These are phyloP conservation scores for Nectriaceae sp. DNA, from an alignment of 2,329 filamentous ascomycete species.

Conservation along the genomic window DNA sequence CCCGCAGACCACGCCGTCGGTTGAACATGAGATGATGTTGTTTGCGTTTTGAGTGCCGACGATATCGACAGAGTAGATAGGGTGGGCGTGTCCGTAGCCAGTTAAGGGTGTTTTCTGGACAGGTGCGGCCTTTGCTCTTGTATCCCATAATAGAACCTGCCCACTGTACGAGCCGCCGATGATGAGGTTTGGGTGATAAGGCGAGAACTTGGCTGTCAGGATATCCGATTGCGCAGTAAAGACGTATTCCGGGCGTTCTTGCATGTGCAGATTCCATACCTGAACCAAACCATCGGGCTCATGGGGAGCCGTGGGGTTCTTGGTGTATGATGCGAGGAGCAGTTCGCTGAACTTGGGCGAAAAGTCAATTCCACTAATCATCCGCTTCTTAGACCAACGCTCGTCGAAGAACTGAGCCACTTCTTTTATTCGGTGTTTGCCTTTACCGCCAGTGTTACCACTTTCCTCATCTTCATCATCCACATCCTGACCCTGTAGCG, in stretches of 20 bases:
- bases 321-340: slow-evolving; percentile 92
- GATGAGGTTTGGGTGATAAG: slow-evolving; percentile 95
- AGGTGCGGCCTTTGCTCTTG: slow-evolving; percentile 81
- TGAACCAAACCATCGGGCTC: slow-evolving; percentile 92
- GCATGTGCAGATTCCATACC: slow-evolving; percentile 95
- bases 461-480: slow-evolving; percentile 82
- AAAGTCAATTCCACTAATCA: slow-evolving; percentile 94
- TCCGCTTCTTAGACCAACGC: slow-evolving; percentile 94
- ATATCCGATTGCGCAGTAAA: slow-evolving; percentile 97
- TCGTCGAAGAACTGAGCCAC: slow-evolving; percentile 93
- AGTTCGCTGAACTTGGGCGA: slow-evolving; percentile 95
- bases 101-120: slow-evolving; percentile 96
- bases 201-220: slow-evolving; percentile 94
- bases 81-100: slow-evolving; percentile 92
- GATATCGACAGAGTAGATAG: slow-evolving; percentile 92
- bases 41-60: slow-evolving; percentile 98
- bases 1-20: slow-evolving; percentile 92
- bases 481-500: slow-evolving; percentile 72
- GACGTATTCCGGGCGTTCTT: slow-evolving; percentile 91
- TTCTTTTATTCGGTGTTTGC: slow-evolving; percentile 78
- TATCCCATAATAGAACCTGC: slow-evolving; percentile 97
- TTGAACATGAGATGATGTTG: slow-evolving; percentile 96
- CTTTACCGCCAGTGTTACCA: slow-evolving; percentile 69
- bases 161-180: slow-evolving; percentile 96
- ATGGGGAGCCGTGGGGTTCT: slow-evolving; percentile 92